Evolutionary conservation across 2,329 filamentous ascomycete genomes (phyloP).

Genomic region (Byssoonygena ceratinophila): DNA sequence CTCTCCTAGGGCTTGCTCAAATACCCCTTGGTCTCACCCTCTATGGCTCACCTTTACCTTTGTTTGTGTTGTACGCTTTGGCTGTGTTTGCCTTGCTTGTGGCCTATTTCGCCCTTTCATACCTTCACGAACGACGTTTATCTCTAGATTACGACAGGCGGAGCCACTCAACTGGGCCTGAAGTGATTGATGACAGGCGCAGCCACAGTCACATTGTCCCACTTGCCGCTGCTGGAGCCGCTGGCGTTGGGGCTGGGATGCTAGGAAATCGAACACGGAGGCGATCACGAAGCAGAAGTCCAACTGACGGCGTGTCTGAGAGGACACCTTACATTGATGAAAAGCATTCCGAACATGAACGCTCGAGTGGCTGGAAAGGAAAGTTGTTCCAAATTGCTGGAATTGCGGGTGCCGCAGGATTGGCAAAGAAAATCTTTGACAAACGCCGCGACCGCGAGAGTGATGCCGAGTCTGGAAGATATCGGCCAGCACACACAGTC

Average conservation of each 20-base stretch:
- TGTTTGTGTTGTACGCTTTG: slow-evolving; percentile 77
- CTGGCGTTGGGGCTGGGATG: slow-evolving; percentile 49
- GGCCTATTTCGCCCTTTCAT: slow-evolving; percentile 70
- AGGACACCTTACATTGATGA: slow-evolving; percentile 52
- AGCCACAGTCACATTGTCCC: slow-evolving; percentile 38
- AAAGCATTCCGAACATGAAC: slow-evolving; percentile 50
- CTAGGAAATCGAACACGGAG: slow-evolving; percentile 32
- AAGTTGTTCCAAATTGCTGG: slow-evolving; percentile 52
- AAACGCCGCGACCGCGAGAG: slow-evolving; percentile 47
- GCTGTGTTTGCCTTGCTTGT: slow-evolving; percentile 64
- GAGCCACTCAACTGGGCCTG: slow-evolving; percentile 45
- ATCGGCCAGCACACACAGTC: slow-evolving; percentile 43
- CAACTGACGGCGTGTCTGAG: slow-evolving; percentile 32
- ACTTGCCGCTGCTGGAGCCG: slow-evolving; percentile 45
- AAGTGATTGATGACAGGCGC: slow-evolving; percentile 39
- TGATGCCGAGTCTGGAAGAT: slow-evolving; percentile 43
- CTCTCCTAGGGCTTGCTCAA: slow-evolving; percentile 73
- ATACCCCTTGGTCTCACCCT: slow-evolving; percentile 80
- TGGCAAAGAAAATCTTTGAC: slow-evolving; percentile 51
- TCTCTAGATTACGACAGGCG: slow-evolving; percentile 49
- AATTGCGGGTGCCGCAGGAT: slow-evolving; percentile 50
- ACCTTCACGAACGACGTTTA: slow-evolving; percentile 49
- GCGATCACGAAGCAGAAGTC: slow-evolving; percentile 33
- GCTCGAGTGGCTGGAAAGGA: slow-evolving; percentile 47
- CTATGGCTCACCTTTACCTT: slow-evolving; percentile 74